phyloP scores from a whole-genome alignment of 345 rosid species.

The Erucastrum elatum region DNA sequence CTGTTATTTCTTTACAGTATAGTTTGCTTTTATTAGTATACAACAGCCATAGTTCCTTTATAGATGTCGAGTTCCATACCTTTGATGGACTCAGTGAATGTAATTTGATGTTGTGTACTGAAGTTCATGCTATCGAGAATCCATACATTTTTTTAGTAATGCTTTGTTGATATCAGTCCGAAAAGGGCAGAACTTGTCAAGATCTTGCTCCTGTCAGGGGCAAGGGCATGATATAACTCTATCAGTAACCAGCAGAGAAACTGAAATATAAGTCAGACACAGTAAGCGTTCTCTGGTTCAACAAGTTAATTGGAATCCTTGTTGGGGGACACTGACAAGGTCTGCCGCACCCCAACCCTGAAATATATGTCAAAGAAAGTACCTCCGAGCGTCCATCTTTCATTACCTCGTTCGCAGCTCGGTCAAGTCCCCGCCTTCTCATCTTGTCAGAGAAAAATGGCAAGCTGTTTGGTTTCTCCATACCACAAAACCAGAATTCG shows the following conservation, averaged over 20 bases:
- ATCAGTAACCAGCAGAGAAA: neutral
- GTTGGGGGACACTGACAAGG: neutral
- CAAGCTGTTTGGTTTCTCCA: neutral
- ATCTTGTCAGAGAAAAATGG: neutral
- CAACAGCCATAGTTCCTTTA: constrained; percentile 10
- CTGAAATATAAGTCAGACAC: neutral
- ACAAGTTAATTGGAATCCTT: neutral
- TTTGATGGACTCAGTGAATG: neutral
- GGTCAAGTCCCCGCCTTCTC: neutral
- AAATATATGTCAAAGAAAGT: neutral
- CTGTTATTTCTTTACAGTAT: constrained; percentile 18
- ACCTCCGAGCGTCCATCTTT: neutral
- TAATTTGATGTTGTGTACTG: neutral
- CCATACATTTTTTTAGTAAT: constrained; percentile 19
- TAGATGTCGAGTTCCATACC: constrained; percentile 16
- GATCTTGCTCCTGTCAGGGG: constrained; percentile 46
- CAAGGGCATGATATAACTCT: neutral
- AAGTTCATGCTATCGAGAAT: constrained; percentile 11
- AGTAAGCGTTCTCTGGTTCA: neutral
- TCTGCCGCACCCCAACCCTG: neutral
- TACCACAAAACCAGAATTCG: neutral
- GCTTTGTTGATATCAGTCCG: constrained; percentile 58
- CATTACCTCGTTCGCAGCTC: neutral
- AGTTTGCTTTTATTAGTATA: constrained; percentile 25
- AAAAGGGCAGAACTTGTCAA: constrained; percentile 53